Evolutionary conservation across 306 rosid species (phyloP).

Genomic region (Cicer pinnatifidum): DNA sequence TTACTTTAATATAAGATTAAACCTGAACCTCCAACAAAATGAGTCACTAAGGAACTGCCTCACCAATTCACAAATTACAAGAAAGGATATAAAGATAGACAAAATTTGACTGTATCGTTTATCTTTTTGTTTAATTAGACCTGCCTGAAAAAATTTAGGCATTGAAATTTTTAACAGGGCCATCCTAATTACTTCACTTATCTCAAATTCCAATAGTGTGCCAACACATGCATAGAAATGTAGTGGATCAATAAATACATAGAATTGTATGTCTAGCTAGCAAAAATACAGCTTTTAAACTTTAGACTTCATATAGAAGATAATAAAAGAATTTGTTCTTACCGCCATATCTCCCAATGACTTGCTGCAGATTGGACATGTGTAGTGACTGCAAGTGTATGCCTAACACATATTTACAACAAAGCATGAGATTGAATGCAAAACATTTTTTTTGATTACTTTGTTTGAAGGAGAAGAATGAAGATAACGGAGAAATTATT

Average conservation of each 20-base stretch:
- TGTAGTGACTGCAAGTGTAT: constrained; percentile 93
- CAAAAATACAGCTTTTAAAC: neutral
- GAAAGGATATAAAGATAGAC: neutral
- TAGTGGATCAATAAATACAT: constrained; percentile 22
- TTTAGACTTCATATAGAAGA: constrained; percentile 24
- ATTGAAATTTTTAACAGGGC: constrained; percentile 18
- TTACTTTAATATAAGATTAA: constrained; percentile 14
- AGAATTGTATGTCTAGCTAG: constrained; percentile 35
- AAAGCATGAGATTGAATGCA: constrained; percentile 45
- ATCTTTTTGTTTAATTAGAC: constrained; percentile 22
- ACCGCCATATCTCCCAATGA: constrained; percentile 99
- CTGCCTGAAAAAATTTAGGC: constrained; percentile 10
- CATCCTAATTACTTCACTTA: constrained; percentile 25
- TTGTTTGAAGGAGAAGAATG: neutral
- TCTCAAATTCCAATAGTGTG: constrained; percentile 24
- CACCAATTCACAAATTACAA: constrained; percentile 20
- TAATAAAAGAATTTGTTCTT: constrained; percentile 46
- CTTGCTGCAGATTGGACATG: constrained; percentile 99
- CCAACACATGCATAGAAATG: constrained; percentile 23
- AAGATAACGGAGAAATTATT: constrained; percentile 20
- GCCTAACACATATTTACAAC: constrained; percentile 64
- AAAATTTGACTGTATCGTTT: constrained; percentile 4
- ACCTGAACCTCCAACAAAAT: constrained; percentile 13
- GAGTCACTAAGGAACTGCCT: constrained; percentile 25
- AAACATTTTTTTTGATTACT: constrained; percentile 26